These are phyloP conservation scores for Leishmania amazonensis DNA, from an alignment of 208 protist species.

Conservation along the genomic window DNA sequence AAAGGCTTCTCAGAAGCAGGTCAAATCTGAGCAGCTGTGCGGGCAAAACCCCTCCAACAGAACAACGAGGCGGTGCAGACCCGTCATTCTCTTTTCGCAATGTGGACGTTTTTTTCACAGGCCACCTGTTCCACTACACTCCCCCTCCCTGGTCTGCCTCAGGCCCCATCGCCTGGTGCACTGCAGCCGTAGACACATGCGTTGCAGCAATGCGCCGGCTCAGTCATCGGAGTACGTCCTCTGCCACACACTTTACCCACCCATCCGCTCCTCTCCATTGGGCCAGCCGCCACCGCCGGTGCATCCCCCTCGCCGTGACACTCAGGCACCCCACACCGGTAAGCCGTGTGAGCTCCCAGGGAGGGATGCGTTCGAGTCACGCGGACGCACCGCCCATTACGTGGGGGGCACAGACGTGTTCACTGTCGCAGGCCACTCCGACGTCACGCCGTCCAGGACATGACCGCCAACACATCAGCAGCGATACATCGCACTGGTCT, in stretches of 20 bases:
- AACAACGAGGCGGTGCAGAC: background rate
- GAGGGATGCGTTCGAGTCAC: background rate
- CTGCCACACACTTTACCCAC: background rate
- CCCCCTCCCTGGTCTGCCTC: background rate
- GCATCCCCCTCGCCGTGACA: background rate
- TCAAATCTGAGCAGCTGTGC: background rate
- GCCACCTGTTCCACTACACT: background rate
- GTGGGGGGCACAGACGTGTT: background rate
- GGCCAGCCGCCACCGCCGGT: background rate
- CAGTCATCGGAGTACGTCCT: background rate
- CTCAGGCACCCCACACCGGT: too few relatives aligned
- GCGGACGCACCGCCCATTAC: background rate
- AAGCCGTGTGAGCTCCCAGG: background rate
- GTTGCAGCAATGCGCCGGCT: background rate
- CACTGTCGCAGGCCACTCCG: background rate
- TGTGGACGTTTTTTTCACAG: background rate
- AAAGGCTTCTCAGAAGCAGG: background rate
- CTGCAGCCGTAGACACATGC: background rate
- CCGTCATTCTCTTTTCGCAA: background rate
- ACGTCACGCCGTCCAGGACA: background rate
- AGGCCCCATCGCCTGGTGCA: background rate
- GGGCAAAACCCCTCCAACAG: background rate
- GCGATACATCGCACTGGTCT: background rate
- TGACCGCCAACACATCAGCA: background rate
- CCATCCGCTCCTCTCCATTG: too few relatives aligned